phyloP scores from a whole-genome alignment of 1,139 yeast genomes.

The Suhomyces coccinellae region DNA sequence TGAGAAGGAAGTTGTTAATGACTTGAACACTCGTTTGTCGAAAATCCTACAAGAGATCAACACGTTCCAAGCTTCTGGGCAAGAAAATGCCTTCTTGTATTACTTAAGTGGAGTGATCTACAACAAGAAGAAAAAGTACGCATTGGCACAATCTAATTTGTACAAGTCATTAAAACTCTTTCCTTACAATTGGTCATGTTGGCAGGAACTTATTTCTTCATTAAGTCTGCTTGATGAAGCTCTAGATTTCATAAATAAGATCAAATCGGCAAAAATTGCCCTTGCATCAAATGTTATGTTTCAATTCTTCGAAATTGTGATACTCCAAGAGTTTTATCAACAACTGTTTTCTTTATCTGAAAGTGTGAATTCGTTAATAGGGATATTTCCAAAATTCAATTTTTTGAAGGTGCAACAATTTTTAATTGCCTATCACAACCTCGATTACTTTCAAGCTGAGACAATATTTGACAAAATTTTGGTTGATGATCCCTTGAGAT shows the following conservation, averaged over 20 bases:
- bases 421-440: slow-evolving; percentile 71
- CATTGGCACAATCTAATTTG: slow-evolving; percentile 60
- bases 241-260: slow-evolving; percentile 40
- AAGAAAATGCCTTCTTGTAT: slow-evolving; percentile 59
- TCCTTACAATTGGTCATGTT: slow-evolving; percentile 92
- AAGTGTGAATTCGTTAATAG: slow-evolving; percentile 48
- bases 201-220: slow-evolving; percentile 79
- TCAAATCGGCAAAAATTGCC: slow-evolving; percentile 27
- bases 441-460: slow-evolving; percentile 83
- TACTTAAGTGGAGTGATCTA: slow-evolving; percentile 71
- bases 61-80: slow-evolving; percentile 25
- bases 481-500: slow-evolving; percentile 75
- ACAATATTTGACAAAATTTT: slow-evolving; percentile 73
- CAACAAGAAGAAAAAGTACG: slow-evolving; percentile 58
- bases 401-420: slow-evolving; percentile 82
- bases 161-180: slow-evolving; percentile 59
- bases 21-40: slow-evolving; percentile 32
- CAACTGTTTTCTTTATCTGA: slow-evolving; percentile 53
- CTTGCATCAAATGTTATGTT: slow-evolving; percentile 52
- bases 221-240: slow-evolving; percentile 67
- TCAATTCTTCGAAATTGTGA: slow-evolving; percentile 64
- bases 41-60: slow-evolving; percentile 48
- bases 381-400: slow-evolving; percentile 67
- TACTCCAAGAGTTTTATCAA: slow-evolving; percentile 80
- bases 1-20: slow-evolving; percentile 18